Percentiles rank a stretch among this genome's conserved stretches.
These are phyloP conservation scores for Guillardia theta DNA, from an alignment of 78 protist genomes.

Conservation along the genomic window DNA sequence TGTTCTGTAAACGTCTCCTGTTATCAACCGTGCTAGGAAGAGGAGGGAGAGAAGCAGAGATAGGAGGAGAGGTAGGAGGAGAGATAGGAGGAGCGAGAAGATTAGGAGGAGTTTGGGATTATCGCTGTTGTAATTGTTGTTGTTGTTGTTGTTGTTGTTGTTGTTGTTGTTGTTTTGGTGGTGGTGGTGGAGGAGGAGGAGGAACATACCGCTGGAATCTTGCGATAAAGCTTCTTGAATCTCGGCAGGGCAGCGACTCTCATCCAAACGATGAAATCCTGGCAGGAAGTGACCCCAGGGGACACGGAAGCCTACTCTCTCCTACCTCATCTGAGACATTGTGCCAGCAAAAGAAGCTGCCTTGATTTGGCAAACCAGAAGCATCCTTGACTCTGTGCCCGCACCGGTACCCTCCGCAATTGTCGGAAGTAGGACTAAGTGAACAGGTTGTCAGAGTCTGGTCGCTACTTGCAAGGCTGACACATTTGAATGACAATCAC, in stretches of 20 bases:
- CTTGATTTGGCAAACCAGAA: not conserved
- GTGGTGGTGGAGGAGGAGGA: not conserved
- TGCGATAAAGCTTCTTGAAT: conserved; percentile 85
- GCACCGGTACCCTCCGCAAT: not conserved
- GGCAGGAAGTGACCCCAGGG: not conserved
- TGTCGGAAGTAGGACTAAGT: too few species aligned
- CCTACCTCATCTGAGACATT: conserved; percentile 29
- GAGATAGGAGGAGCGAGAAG: not conserved
- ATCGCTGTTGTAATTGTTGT: not conserved
- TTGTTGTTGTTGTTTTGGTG: not conserved
- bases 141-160: not conserved
- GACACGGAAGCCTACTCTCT: not conserved
- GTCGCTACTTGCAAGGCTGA: too few species aligned
- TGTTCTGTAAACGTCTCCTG: conserved; percentile 63
- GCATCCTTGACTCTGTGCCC: not conserved
- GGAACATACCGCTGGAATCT: not conserved
- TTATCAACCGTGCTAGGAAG: too few species aligned
- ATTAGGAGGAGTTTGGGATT: too few species aligned
- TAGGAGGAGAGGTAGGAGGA: not conserved
- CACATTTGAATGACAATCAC: too few species aligned
- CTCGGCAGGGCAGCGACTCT: conserved; percentile 71
- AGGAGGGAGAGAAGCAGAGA: not conserved
- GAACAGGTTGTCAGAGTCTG: too few species aligned
- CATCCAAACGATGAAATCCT: conserved; percentile 48
- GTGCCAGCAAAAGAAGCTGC: conserved; percentile 43